A percentile compares a stretch with the other conserved stretches of the same genome.
Evolutionary conservation across 306 rosid species (phyloP).

Genomic region (Corylus avellana): DNA sequence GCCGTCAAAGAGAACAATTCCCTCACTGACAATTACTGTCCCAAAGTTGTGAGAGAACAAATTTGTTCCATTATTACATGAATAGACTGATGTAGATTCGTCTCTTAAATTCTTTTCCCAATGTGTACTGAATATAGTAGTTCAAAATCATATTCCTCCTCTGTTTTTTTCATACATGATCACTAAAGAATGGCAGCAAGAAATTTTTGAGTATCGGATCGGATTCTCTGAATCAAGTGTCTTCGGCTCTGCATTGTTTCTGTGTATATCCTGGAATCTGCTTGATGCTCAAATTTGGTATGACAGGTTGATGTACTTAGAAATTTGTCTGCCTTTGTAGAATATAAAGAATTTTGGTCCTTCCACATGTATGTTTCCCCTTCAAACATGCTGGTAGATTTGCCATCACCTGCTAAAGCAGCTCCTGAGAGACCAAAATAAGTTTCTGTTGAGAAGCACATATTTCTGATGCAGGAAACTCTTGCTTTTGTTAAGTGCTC

Average conservation of each 20-base stretch:
- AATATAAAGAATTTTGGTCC: slow-evolving; percentile 21
- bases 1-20: slow-evolving; percentile 2
- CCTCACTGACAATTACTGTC: background rate
- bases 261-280: background rate
- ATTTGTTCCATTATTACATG: background rate
- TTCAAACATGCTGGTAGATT: slow-evolving; percentile 62
- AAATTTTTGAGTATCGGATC: background rate
- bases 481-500: background rate
- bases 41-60: slow-evolving; percentile 4
- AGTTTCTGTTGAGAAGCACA: slow-evolving; percentile 61
- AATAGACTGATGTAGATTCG: background rate
- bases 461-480: slow-evolving; percentile 40
- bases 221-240: background rate
- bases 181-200: background rate
- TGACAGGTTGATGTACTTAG: background rate
- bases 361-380: slow-evolving; percentile 98
- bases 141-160: background rate
- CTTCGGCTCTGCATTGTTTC: background rate
- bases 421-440: slow-evolving; percentile 59
- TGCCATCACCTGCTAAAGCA: slow-evolving; percentile 56
- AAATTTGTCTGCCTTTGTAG: too few relatives aligned
- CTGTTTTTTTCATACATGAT: background rate
- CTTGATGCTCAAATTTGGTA: background rate
- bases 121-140: background rate
- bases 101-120: background rate